These are phyloP conservation scores for Fusarium marasasianum DNA, from an alignment of 2,329 filamentous ascomycete species.

Conservation along the genomic window DNA sequence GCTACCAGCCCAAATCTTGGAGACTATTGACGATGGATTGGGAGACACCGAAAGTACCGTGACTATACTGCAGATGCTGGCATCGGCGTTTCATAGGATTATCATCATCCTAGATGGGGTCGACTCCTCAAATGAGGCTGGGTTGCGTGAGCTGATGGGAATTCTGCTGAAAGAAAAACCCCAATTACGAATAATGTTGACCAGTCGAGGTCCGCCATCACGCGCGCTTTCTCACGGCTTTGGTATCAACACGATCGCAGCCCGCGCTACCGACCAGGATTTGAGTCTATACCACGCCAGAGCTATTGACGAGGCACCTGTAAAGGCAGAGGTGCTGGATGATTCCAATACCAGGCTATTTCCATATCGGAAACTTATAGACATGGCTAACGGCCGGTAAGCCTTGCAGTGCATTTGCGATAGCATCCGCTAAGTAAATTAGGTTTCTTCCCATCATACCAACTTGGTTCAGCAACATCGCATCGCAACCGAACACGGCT, in stretches of 20 bases:
- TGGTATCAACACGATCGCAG: background rate
- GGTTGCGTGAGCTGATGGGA: background rate
- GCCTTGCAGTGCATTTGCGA: accelerated
- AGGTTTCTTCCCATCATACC: background rate
- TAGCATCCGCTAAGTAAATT: accelerated
- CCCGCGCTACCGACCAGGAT: background rate
- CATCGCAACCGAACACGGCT: background rate
- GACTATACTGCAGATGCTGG: background rate
- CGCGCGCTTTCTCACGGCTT: accelerated
- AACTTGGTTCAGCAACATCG: background rate
- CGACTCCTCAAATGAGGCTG: background rate
- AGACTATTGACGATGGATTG: accelerated
- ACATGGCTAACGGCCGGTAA: background rate
- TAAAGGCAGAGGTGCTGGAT: background rate
- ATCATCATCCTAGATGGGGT: background rate
- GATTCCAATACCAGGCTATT: background rate
- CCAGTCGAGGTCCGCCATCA: background rate
- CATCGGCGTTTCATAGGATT: accelerated
- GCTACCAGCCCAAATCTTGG: accelerated
- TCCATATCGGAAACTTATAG: background rate
- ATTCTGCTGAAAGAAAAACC: background rate
- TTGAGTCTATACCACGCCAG: background rate
- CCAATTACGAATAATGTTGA: background rate
- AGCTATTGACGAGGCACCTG: background rate
- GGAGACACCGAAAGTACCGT: background rate